Evolutionary conservation across 2,329 filamentous ascomycete genomes (phyloP).

Genomic region (Atkinsonella hypoxylon): DNA sequence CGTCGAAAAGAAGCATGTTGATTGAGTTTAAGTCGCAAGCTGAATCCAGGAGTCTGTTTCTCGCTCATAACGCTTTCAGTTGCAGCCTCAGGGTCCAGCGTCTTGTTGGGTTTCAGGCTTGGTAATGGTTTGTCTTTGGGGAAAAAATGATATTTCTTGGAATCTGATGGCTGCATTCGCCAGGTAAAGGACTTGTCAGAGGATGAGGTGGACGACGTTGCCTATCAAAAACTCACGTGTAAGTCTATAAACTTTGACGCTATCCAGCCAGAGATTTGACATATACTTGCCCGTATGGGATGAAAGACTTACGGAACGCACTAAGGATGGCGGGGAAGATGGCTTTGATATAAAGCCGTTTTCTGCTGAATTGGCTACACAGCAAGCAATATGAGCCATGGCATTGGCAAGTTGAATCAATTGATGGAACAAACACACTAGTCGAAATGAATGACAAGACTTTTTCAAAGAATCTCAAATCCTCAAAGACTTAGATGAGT

Average conservation of each 20-base stretch:
- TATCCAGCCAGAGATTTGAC: not conserved
- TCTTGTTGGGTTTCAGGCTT: slow-evolving; percentile 29
- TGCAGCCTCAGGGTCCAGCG: slow-evolving; percentile 38
- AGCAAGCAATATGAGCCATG: slow-evolving; percentile 53
- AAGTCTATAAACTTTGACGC: not conserved
- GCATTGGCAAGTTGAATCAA: not conserved
- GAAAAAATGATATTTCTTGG: slow-evolving; percentile 50
- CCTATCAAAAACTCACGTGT: slow-evolving; percentile 5
- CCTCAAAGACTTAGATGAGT: not conserved
- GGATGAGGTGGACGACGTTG: not conserved
- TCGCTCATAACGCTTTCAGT: slow-evolving; percentile 31
- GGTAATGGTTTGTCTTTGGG: slow-evolving; percentile 38
- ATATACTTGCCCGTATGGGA: not conserved
- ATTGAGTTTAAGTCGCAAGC: slow-evolving; percentile 40
- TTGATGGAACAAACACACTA: not conserved
- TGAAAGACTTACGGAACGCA: slow-evolving; percentile 28
- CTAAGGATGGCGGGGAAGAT: slow-evolving; percentile 31
- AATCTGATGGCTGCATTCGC: slow-evolving; percentile 46
- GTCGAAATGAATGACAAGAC: not conserved
- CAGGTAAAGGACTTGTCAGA: slow-evolving; percentile 39
- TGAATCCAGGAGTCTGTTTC: slow-evolving; percentile 23
- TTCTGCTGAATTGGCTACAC: slow-evolving; percentile 39
- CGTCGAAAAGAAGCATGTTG: slow-evolving; percentile 45
- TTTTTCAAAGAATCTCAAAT: not conserved
- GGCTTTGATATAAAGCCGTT: slow-evolving; percentile 39